phyloP scores from a whole-genome alignment of 129 eudicot species.

The Flaveria brownii region DNA sequence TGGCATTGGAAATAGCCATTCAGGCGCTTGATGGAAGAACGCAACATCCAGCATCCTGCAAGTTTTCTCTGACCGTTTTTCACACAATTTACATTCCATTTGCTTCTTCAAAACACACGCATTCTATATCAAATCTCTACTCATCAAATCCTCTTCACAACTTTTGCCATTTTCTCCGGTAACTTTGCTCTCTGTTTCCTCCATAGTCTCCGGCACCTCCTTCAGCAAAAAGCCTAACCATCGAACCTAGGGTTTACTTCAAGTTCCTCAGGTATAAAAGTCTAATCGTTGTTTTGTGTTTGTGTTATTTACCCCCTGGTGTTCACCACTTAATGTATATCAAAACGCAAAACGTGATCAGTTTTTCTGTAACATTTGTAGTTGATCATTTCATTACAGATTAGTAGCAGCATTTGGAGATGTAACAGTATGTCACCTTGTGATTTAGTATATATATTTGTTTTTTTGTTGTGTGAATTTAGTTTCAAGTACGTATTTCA shows the following conservation, averaged over 20 bases:
- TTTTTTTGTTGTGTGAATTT: too few relatives aligned
- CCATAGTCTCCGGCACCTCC: background rate
- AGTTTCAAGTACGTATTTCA: too few relatives aligned
- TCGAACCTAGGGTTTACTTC: slow-evolving; percentile 10
- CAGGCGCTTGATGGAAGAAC: background rate
- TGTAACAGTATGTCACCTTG: too few relatives aligned
- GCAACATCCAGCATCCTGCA: background rate
- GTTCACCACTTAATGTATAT: too few relatives aligned
- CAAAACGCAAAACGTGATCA: too few relatives aligned
- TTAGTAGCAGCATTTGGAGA: too few relatives aligned
- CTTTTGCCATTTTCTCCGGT: background rate
- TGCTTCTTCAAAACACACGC: background rate
- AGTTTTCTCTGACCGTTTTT: background rate
- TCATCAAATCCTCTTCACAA: background rate
- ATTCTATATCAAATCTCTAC: background rate
- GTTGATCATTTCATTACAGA: too few relatives aligned
- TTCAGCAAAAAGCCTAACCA: background rate
- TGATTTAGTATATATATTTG: too few relatives aligned
- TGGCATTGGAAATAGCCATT: background rate
- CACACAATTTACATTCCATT: too few relatives aligned
- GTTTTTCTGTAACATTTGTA: too few relatives aligned
- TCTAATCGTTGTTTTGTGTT: background rate
- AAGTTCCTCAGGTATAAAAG: slow-evolving; percentile 3
- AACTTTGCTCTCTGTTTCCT: background rate
- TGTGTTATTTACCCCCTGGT: background rate